These are phyloP conservation scores for Populus tremula DNA, from an alignment of 345 rosid species.

Conservation along the genomic window DNA sequence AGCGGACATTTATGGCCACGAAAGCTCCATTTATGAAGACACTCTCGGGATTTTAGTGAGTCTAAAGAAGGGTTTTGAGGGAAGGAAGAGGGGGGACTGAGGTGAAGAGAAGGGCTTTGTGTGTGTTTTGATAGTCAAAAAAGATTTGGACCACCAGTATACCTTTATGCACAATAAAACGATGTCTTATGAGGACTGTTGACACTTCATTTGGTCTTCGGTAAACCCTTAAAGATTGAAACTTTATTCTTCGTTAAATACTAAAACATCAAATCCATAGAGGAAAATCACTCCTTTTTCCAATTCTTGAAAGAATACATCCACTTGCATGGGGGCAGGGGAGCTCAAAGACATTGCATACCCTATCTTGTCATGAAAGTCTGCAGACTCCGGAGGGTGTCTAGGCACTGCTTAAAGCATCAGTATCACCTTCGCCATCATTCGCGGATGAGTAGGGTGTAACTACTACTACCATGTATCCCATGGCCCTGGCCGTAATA, in stretches of 20 bases:
- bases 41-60: constrained; percentile 21
- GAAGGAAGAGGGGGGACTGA: constrained; percentile 15
- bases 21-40: too few relatives aligned
- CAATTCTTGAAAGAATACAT: background rate
- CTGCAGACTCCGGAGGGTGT: too few relatives aligned
- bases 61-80: constrained; percentile 21
- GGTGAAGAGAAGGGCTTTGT: constrained; percentile 19
- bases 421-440: too few relatives aligned
- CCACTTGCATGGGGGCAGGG: too few relatives aligned
- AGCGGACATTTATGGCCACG: too few relatives aligned
- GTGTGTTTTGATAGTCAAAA: background rate
- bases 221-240: background rate
- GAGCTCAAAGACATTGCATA: too few relatives aligned
- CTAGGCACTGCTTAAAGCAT: too few relatives aligned
- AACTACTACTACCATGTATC: too few relatives aligned
- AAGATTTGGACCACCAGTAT: background rate
- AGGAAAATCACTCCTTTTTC: background rate
- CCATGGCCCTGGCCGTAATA: too few relatives aligned
- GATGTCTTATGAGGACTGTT: background rate
- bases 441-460: too few relatives aligned
- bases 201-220: background rate
- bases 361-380: too few relatives aligned
- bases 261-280: background rate
- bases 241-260: constrained; percentile 7
- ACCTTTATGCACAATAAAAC: background rate